phyloP scores from a whole-genome alignment of 345 rosid species.

The Gossypium arboreum region DNA sequence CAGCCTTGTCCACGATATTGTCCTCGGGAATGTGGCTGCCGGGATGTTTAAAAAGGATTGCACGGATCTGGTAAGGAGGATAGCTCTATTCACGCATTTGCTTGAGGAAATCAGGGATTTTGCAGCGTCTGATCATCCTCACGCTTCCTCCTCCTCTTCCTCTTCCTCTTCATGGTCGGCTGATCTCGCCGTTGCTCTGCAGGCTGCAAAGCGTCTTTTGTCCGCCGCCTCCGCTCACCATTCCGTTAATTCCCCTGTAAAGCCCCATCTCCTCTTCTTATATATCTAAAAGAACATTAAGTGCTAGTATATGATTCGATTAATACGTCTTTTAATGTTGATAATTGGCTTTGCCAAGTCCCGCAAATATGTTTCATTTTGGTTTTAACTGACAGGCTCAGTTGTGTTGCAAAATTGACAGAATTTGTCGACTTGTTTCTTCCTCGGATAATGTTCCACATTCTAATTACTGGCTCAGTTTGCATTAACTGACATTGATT shows the following conservation, averaged over 20 bases:
- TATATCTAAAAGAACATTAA: background rate
- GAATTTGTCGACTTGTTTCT: background rate
- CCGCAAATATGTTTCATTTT: background rate
- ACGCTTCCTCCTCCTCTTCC: slow-evolving; percentile 22
- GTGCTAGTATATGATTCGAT: background rate
- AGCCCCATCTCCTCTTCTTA: slow-evolving; percentile 11
- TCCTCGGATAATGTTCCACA: background rate
- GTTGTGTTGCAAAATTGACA: background rate
- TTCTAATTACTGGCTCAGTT: background rate
- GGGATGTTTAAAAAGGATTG: slow-evolving; percentile 61
- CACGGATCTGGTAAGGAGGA: slow-evolving; percentile 75
- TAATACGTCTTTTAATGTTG: background rate
- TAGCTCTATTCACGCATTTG: slow-evolving; percentile 60
- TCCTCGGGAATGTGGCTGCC: slow-evolving; percentile 15
- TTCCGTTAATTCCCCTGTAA: slow-evolving; percentile 54
- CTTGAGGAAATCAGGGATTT: slow-evolving; percentile 72
- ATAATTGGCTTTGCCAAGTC: background rate
- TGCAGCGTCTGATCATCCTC: slow-evolving; percentile 14
- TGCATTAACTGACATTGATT: background rate
- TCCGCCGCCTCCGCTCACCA: slow-evolving; percentile 35
- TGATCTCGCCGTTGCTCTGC: slow-evolving; percentile 48
- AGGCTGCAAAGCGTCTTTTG: slow-evolving; percentile 57
- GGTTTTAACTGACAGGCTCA: background rate
- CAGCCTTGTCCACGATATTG: slow-evolving; percentile 25
- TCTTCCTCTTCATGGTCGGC: slow-evolving; percentile 20